Conservation (phyloP, 2,329 filamentous ascomycete genomes). For the Chaetomium olivaceum region DNA sequence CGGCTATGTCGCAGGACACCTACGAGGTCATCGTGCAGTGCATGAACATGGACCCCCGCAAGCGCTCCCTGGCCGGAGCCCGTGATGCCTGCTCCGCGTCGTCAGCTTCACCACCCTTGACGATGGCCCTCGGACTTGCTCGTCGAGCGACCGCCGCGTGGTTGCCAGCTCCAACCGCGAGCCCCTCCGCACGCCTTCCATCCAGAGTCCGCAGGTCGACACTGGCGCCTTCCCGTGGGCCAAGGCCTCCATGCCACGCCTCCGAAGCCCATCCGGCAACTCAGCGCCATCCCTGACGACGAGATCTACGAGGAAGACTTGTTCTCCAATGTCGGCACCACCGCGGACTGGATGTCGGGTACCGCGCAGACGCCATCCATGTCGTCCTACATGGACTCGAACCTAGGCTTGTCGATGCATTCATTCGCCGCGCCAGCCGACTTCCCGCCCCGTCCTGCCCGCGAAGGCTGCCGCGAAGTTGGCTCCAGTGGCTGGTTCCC, state of each 20-base stretch:
- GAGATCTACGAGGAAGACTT: conserved; percentile 81
- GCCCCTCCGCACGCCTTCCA: conserved; percentile 90
- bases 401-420: conserved; percentile 77
- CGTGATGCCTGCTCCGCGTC: conserved; percentile 77
- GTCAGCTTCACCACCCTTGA: conserved; percentile 93
- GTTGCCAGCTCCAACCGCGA: conserved; percentile 88
- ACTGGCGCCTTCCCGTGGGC: conserved; percentile 91
- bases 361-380: conserved; percentile 77
- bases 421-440: conserved; percentile 60
- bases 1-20: conserved; percentile 97
- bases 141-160: conserved; percentile 73
- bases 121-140: conserved; percentile 91
- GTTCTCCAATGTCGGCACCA: conserved; percentile 74
- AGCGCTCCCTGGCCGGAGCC: conserved; percentile 77
- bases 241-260: conserved; percentile 81
- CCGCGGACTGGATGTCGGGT: conserved; percentile 75
- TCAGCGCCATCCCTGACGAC: conserved; percentile 82
- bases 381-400: conserved; percentile 82
- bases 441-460: conserved; percentile 43
- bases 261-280: conserved; percentile 70
- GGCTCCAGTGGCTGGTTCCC: conserved; percentile 64
- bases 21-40: conserved; percentile 91
- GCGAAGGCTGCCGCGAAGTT: conserved; percentile 53
- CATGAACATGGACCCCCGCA: conserved; percentile 86
- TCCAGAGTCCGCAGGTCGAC: conserved; percentile 82